Evolutionary conservation across 164 flowering plant species (phyloP).

Genomic region (Berberis vulgaris): DNA sequence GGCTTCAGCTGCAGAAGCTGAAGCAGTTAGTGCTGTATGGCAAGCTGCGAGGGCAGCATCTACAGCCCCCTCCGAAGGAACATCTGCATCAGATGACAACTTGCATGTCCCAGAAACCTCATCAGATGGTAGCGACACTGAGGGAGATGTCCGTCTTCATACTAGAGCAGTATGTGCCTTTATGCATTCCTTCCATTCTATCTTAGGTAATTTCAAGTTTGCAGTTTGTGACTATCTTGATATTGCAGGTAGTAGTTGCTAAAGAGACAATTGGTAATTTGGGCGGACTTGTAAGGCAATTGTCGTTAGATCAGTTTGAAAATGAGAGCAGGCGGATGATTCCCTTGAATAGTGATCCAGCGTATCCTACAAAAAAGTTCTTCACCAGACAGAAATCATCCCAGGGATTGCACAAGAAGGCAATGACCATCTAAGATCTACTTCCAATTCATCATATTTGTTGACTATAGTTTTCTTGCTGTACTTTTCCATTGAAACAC

Average conservation of each 20-base stretch:
- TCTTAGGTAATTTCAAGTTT: neutral
- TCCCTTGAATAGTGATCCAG: slow-evolving; percentile 52
- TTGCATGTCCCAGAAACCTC: slow-evolving; percentile 38
- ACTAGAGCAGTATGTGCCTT: slow-evolving; percentile 82
- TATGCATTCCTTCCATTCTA: neutral
- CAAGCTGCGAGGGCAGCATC: slow-evolving; percentile 80
- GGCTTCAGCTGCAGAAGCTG: slow-evolving; percentile 97
- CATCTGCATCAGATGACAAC: slow-evolving; percentile 49
- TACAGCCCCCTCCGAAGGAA: slow-evolving; percentile 34
- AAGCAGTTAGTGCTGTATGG: slow-evolving; percentile 87
- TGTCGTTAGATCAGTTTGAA: slow-evolving; percentile 95
- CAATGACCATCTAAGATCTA: slow-evolving; percentile 15
- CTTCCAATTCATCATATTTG: neutral
- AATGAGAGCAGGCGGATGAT: slow-evolving; percentile 93
- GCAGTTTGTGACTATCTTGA: neutral
- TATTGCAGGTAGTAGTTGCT: slow-evolving; percentile 88
- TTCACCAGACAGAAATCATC: slow-evolving; percentile 75
- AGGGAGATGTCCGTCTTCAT: slow-evolving; percentile 90
- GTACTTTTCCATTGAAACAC: no score
- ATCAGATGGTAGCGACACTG: slow-evolving; percentile 73
- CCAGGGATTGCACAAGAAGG: slow-evolving; percentile 93
- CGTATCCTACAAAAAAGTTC: slow-evolving; percentile 60
- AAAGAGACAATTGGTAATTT: slow-evolving; percentile 91
- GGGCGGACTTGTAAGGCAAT: slow-evolving; percentile 93
- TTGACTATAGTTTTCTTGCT: no score